Evolutionary conservation across 805 yeast genomes (phyloP).

Genomic region (Saturnispora ahearnii): DNA sequence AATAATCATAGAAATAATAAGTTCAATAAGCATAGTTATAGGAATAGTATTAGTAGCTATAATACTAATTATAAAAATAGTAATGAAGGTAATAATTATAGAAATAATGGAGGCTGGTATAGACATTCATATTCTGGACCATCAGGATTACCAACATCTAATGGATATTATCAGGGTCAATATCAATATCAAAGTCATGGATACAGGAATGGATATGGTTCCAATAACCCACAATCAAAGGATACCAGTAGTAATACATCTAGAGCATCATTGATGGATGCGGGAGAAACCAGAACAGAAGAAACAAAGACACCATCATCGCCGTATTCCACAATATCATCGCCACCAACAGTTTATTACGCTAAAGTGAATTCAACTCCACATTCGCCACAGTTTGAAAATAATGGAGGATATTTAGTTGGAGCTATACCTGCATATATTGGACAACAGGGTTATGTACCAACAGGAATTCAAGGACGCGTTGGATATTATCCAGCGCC

Average conservation of each 20-base stretch:
- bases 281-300: neutral
- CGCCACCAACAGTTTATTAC: neutral
- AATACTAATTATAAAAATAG: neutral
- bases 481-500: neutral
- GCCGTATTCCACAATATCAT: neutral
- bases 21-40: neutral
- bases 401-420: neutral
- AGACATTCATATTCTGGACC: constrained; percentile 4
- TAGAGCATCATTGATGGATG: neutral
- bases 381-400: neutral
- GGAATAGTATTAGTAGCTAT: neutral
- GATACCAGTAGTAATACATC: neutral
- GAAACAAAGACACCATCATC: neutral
- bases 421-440: neutral
- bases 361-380: neutral
- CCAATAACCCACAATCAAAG: neutral
- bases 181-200: neutral
- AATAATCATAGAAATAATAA: neutral
- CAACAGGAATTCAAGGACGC: neutral
- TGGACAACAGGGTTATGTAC: neutral
- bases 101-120: constrained; percentile 1
- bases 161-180: neutral
- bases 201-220: neutral
- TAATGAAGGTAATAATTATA: neutral
- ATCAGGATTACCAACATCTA: neutral